Evolutionary conservation across 1,284 basidiomycete species (phyloP).

Genomic region (Ceratobasidium sp.): DNA sequence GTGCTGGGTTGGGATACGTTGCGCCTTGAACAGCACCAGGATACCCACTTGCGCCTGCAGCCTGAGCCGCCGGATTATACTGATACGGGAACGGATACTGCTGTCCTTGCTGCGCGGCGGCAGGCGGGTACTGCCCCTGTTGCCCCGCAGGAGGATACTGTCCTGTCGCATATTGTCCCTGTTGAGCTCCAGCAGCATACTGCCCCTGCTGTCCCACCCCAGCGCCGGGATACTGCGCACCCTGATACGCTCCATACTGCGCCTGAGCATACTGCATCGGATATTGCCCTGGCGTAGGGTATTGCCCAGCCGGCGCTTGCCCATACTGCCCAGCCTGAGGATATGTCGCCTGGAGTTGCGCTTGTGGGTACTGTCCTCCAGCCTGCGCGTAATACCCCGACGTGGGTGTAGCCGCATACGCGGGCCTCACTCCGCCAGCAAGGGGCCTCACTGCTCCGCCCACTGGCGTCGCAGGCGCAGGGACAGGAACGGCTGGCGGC

Average conservation of each 20-base stretch:
- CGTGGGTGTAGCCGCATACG: not conserved
- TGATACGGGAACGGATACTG: not conserved
- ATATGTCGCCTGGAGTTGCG: not conserved
- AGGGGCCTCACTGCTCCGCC: not conserved
- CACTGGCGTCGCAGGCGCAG: slow-evolving; percentile 3
- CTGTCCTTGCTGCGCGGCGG: slow-evolving; percentile 15
- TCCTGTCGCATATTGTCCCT: too few species aligned
- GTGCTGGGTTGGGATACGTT: too few species aligned
- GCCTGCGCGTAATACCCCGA: slow-evolving; percentile 8
- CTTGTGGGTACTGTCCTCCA: slow-evolving; percentile 11
- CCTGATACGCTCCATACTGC: slow-evolving; percentile 1
- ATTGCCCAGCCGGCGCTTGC: too few species aligned
- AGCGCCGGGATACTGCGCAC: not conserved
- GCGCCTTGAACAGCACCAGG: not conserved
- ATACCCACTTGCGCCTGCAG: not conserved
- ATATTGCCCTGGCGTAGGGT: too few species aligned
- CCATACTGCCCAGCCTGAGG: too few species aligned
- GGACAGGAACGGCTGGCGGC: not conserved
- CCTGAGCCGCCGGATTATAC: not conserved
- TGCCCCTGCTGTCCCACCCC: not conserved
- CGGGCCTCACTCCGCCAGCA: not conserved
- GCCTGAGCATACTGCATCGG: slow-evolving; percentile 4
- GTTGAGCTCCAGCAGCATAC: slow-evolving; percentile 7
- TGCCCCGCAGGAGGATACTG: slow-evolving; percentile 17
- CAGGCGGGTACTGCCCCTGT: not conserved